Base-by-base conservation (phyloP, 257 asterid genomes). In the Forsythia viridissima region DNA sequence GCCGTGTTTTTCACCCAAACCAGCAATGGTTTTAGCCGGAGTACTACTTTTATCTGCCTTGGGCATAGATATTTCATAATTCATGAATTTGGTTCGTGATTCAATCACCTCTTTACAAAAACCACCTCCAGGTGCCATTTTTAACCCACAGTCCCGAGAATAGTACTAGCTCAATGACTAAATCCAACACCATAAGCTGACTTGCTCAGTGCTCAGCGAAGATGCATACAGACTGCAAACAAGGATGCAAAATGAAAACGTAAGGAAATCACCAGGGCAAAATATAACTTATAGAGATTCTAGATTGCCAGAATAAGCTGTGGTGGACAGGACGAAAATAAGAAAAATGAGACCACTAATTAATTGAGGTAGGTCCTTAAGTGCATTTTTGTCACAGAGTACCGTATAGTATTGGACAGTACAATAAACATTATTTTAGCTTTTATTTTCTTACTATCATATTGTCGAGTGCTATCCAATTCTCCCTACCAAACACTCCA, bases 61-160 rank as follows among this genome's bases (percentile, higher is more conserved):
- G 76, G 75, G 69, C 59, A 37, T 72, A 52, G 84, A 61, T 71
- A 73, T 36, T 37, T 91, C 91, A 82, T 34, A 83, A 77, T 75
- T 83, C 71, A 75, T 65, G 44, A 75, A 74, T 59, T 90, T 89
- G 8, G 80, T 75, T 71, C 85, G 80, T 11, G 92, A 83, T 72
- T 87, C 93, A 73, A 78, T 80, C 4, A 84, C 84, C 82, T 89
- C 93, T 74, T 82, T 87, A 85, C 84, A 85, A 82, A 82, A 85
- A 80, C 88, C 88, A 74, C 88, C 87, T 39, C 88, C 89, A 11
- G 89, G 92, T 81, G 95, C 96, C 97, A 93, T 93, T n/a, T 61
- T 65, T 39, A 48, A 80, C 38, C 66, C 66, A 74, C 24, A 74
- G 67, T 21, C 72, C 52, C 79, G 20, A 63, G 24, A 76, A 46